Percentiles rank a stretch among this genome's conserved stretches.
Conservation (phyloP, 352 stramenopile species). For the Phytophthora brassicae region DNA sequence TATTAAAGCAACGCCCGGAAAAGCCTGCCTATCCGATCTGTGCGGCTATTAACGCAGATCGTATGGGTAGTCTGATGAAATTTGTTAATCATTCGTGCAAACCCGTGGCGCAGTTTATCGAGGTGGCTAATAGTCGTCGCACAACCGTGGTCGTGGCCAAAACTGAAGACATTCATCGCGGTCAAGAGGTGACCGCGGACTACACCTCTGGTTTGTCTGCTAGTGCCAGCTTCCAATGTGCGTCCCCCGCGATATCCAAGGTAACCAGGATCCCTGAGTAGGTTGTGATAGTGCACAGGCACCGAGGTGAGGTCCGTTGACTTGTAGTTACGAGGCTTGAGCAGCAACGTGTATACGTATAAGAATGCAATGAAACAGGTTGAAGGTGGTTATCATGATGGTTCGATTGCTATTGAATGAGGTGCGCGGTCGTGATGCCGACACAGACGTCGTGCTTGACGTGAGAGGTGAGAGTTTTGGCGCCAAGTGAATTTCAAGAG, state of each 20-base stretch:
- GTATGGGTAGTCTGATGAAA: slow-evolving; percentile 1
- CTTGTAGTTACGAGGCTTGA: background rate
- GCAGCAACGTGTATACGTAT: background rate
- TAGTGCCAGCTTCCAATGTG: background rate
- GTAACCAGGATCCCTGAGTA: slow-evolving; percentile 5
- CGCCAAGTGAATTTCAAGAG: background rate
- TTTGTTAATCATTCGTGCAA: slow-evolving; percentile 9
- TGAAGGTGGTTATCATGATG: background rate
- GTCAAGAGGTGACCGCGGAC: slow-evolving; percentile 13
- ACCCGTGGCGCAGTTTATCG: background rate
- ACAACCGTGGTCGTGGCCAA: slow-evolving; percentile 7
- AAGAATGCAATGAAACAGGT: slow-evolving; percentile 1
- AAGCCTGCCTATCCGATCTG: background rate
- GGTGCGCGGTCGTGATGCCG: background rate
- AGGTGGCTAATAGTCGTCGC: slow-evolving; percentile 8
- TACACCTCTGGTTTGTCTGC: slow-evolving; percentile 16
- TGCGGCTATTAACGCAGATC: background rate
- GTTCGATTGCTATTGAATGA: background rate
- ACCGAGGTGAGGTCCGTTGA: background rate
- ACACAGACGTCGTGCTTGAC: background rate
- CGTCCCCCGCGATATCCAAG: slow-evolving; percentile 5
- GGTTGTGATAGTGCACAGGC: background rate
- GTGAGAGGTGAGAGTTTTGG: background rate
- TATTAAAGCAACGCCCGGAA: background rate
- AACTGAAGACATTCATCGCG: background rate